Evolutionary conservation across 2,329 filamentous ascomycete genomes (phyloP).

Genomic region (Aspergillus hiratsukae): DNA sequence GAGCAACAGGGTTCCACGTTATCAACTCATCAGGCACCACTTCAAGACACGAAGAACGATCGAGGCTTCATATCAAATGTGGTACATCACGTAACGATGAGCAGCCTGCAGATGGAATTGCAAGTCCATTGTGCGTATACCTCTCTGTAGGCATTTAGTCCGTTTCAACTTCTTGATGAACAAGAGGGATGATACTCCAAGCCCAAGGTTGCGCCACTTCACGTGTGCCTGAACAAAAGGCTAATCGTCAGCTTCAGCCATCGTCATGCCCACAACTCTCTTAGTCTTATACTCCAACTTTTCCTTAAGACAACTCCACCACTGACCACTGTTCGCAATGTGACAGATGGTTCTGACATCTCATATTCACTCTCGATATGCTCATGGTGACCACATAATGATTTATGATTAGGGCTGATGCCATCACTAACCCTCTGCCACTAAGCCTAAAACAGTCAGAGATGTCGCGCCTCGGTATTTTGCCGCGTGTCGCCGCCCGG

Average conservation of each 20-base stretch:
- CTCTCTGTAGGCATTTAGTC: too few species aligned
- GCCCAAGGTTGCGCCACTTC: not conserved
- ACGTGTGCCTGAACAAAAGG: not conserved
- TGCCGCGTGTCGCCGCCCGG: conserved; percentile 29
- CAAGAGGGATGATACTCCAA: too few species aligned
- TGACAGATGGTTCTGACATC: not conserved
- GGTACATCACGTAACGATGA: too few species aligned
- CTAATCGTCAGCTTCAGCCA: not conserved
- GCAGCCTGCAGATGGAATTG: too few species aligned
- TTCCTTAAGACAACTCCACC: too few species aligned
- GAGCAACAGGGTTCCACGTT: not conserved
- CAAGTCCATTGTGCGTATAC: too few species aligned
- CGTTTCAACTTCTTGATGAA: too few species aligned
- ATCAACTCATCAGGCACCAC: not conserved
- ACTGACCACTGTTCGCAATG: not conserved
- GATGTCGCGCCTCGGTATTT: conserved; percentile 25
- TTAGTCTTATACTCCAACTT: too few species aligned
- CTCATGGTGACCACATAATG: not conserved
- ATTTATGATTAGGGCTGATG: conserved; percentile 3
- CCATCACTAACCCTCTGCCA: not conserved
- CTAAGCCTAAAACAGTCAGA: conserved; percentile 11
- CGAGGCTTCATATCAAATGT: too few species aligned
- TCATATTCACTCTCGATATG: not conserved
- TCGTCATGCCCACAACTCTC: too few species aligned
- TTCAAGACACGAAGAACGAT: not conserved